These are phyloP conservation scores for Fusarium staphyleae DNA, from an alignment of 2,329 filamentous ascomycete species.

Conservation along the genomic window DNA sequence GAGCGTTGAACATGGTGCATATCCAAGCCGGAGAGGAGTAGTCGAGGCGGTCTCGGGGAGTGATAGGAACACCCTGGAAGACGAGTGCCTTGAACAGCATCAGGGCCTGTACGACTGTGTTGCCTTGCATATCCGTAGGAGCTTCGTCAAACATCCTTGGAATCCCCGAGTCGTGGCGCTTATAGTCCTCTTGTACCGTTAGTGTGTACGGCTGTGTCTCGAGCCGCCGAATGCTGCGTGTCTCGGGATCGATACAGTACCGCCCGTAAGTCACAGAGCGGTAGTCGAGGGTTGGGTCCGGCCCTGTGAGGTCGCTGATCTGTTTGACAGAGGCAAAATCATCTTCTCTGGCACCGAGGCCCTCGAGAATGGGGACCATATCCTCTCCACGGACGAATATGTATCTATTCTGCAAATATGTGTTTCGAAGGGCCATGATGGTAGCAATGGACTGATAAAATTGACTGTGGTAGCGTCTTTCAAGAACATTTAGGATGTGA, in stretches of 20 bases:
- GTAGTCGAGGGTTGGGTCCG: constrained; percentile 40
- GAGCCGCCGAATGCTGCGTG: constrained; percentile 36
- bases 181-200: constrained; percentile 40
- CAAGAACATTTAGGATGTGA: constrained; percentile 32
- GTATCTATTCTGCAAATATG: constrained; percentile 30
- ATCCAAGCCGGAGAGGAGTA: constrained; percentile 37
- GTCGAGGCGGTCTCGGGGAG: constrained; percentile 34
- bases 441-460: constrained; percentile 34
- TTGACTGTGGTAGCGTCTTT: constrained; percentile 26
- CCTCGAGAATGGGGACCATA: constrained; percentile 35
- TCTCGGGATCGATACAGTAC: constrained; percentile 37
- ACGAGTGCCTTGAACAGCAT: constrained; percentile 42
- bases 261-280: constrained; percentile 36
- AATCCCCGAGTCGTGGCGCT: constrained; percentile 40
- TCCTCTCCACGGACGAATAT: constrained; percentile 37
- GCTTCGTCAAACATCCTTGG: constrained; percentile 40
- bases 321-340: constrained; percentile 33
- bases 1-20: constrained; percentile 40
- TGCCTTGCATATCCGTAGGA: constrained; percentile 39
- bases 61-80: constrained; percentile 32
- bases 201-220: constrained; percentile 40
- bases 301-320: constrained; percentile 34
- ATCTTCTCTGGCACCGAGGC: constrained; percentile 37
- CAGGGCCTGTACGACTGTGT: constrained; percentile 42
- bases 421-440: constrained; percentile 32